phyloP scores from a whole-genome alignment of 2,329 filamentous ascomycete species.

The Paecilomyces sp. region DNA sequence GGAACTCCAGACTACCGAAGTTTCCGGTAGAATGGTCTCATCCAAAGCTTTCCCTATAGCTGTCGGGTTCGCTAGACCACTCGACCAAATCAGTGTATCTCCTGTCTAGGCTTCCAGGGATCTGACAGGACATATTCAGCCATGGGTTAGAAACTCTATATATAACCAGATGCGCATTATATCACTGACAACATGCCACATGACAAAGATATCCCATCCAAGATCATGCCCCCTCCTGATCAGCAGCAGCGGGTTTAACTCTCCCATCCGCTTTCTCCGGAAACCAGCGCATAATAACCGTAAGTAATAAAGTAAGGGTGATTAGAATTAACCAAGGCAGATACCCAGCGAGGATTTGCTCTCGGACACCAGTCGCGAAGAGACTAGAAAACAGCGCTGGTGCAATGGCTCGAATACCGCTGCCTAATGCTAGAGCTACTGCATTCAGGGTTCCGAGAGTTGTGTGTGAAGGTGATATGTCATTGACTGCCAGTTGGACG shows the following conservation, averaged over 20 bases:
- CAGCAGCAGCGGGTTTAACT: background rate
- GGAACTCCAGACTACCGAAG: no score
- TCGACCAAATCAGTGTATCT: no score
- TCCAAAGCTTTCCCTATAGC: no score
- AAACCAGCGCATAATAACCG: constrained; percentile 15
- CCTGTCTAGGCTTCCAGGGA: no score
- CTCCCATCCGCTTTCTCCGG: constrained; percentile 6
- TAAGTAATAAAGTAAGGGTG: constrained; percentile 25
- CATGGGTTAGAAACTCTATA: no score
- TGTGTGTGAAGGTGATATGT: constrained; percentile 58
- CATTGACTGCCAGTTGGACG: constrained; percentile 52
- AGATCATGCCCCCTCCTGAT: background rate
- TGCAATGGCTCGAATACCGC: constrained; percentile 57
- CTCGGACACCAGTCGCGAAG: constrained; percentile 59
- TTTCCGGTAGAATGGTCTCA: no score
- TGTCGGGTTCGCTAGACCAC: no score
- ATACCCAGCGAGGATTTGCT: constrained; percentile 57
- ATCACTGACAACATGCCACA: no score
- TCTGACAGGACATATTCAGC: no score
- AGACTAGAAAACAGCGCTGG: constrained; percentile 61
- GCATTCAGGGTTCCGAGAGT: constrained; percentile 67
- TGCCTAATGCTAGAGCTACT: constrained; percentile 54
- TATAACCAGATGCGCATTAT: no score
- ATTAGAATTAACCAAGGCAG: constrained; percentile 57
- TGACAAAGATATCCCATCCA: no score